Evolutionary conservation across 208 protist genomes (phyloP).

Genomic region (Porcisia hertigi): DNA sequence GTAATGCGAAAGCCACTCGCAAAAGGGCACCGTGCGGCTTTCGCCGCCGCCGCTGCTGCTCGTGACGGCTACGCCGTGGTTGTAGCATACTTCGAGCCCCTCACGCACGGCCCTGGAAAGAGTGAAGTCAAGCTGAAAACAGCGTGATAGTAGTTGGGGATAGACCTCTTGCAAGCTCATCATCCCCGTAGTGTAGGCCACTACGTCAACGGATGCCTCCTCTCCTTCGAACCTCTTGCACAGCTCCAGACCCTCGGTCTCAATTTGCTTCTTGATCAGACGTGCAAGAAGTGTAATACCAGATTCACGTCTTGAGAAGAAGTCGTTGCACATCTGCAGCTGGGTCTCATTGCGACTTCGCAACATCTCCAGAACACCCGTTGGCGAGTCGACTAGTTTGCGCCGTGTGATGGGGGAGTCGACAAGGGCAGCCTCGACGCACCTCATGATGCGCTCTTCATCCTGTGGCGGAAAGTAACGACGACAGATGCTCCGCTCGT

Average conservation of each 20-base stretch:
- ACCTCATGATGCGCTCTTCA: slow-evolving; percentile 51
- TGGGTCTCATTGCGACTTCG: slow-evolving; percentile 44
- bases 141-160: slow-evolving; percentile 46
- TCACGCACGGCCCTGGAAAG: slow-evolving; percentile 72
- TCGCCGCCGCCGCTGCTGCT: slow-evolving; percentile 20
- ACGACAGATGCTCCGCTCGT: slow-evolving; percentile 58
- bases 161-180: slow-evolving; percentile 83
- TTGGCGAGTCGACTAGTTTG: slow-evolving; percentile 46
- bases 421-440: slow-evolving; percentile 62
- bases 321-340: slow-evolving; percentile 54
- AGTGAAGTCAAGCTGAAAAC: slow-evolving; percentile 65
- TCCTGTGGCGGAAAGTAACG: slow-evolving; percentile 65
- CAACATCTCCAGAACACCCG: slow-evolving; percentile 54
- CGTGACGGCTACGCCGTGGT: slow-evolving; percentile 49
- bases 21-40: slow-evolving; percentile 43
- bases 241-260: slow-evolving; percentile 49
- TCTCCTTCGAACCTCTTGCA: slow-evolving; percentile 44
- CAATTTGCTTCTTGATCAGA: slow-evolving; percentile 50
- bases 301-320: slow-evolving; percentile 60
- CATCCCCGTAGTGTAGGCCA: slow-evolving; percentile 62
- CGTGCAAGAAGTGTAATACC: slow-evolving; percentile 48
- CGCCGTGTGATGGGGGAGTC: slow-evolving; percentile 44
- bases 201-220: slow-evolving; percentile 55
- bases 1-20: slow-evolving; percentile 81
- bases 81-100: slow-evolving; percentile 70